Percentiles rank a stretch among this genome's conserved stretches.
Evolutionary conservation across 371 early-diverging fungal genomes (phyloP).

Genomic region (Mucor saturninus): DNA sequence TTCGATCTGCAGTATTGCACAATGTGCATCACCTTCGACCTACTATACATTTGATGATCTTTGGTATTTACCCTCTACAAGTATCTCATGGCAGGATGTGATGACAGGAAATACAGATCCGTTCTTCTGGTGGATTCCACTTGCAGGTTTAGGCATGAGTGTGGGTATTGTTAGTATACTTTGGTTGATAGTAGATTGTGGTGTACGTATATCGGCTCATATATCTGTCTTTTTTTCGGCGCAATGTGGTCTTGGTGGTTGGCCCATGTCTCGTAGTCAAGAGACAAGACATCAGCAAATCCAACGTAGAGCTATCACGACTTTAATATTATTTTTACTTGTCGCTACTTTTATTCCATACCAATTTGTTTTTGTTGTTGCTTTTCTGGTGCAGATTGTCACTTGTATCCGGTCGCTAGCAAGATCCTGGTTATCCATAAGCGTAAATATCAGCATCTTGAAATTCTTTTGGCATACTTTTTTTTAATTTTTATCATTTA

Average conservation of each 20-base stretch:
- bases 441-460: slow-evolving; percentile 1
- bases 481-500: not conserved
- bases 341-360: slow-evolving; percentile 81
- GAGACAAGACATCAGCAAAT: slow-evolving; percentile 47
- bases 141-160: slow-evolving; percentile 55
- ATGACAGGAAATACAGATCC: slow-evolving; percentile 62
- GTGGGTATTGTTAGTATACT: slow-evolving; percentile 57
- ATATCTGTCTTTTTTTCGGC: slow-evolving; percentile 11
- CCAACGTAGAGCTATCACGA: slow-evolving; percentile 60
- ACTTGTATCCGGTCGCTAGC: slow-evolving; percentile 64
- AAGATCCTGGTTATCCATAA: slow-evolving; percentile 46
- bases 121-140: slow-evolving; percentile 70
- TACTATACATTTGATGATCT: slow-evolving; percentile 32
- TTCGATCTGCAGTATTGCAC: slow-evolving; percentile 37
- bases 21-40: slow-evolving; percentile 32
- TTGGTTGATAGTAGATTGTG: slow-evolving; percentile 47
- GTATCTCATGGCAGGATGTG: slow-evolving; percentile 45
- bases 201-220: slow-evolving; percentile 21
- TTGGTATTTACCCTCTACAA: slow-evolving; percentile 35
- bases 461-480: not conserved
- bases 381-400: slow-evolving; percentile 75
- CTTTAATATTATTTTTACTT: slow-evolving; percentile 61
- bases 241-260: slow-evolving; percentile 9
- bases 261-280: slow-evolving; percentile 26
- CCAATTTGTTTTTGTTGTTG: slow-evolving; percentile 82